Percentiles rank a stretch among this genome's conserved stretches.
These are phyloP conservation scores for Camellia lanceoleosa DNA, from an alignment of 148 eudicot genomes.

Conservation along the genomic window DNA sequence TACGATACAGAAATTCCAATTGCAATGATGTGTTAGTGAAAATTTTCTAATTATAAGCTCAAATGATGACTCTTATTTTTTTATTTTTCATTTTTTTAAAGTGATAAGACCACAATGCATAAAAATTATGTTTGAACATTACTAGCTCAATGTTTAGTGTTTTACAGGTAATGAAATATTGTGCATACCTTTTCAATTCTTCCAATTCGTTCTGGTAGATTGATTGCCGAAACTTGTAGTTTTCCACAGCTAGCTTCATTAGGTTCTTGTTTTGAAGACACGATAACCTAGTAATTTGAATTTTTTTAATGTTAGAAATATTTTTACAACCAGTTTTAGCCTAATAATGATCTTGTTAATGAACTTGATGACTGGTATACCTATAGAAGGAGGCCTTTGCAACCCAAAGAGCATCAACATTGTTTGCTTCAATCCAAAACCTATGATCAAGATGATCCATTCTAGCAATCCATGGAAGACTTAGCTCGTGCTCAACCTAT, in stretches of 20 bases:
- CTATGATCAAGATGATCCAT: constrained; percentile 44
- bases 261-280: constrained; percentile 26
- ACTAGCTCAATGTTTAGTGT: too few species aligned
- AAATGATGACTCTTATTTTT: too few species aligned
- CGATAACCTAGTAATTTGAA: constrained; percentile 19
- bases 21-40: too few species aligned
- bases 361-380: constrained; percentile 4
- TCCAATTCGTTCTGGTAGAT: constrained; percentile 33
- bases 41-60: too few species aligned
- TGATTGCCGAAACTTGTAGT: constrained; percentile 30
- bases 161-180: too few species aligned
- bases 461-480: constrained; percentile 40
- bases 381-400: constrained; percentile 38
- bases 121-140: too few species aligned
- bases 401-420: constrained; percentile 16
- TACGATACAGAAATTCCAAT: too few species aligned
- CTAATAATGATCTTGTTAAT: too few species aligned
- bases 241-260: constrained; percentile 35
- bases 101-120: too few species aligned
- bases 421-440: constrained; percentile 45
- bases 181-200: constrained; percentile 32
- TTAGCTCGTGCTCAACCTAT: constrained; percentile 37
- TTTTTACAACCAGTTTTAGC: background rate
- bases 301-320: background rate
- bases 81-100: too few species aligned